Evolutionary conservation across 2,329 filamentous ascomycete species (phyloP).

Genomic region (Sporothrix schenckii): DNA sequence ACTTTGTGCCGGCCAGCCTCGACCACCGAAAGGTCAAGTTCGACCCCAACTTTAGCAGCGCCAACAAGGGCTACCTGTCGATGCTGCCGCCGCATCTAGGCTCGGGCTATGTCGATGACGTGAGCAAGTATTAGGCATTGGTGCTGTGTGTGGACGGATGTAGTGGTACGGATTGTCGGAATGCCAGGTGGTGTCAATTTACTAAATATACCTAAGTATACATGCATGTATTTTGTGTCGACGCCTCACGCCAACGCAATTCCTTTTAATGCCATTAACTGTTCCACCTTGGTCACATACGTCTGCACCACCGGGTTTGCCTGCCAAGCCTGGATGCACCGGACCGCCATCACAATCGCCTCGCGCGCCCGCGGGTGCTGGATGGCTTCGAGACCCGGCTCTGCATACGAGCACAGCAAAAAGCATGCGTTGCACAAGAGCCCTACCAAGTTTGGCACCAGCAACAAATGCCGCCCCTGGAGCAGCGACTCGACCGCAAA

Average conservation of each 20-base stretch:
- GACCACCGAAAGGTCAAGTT: constrained; percentile 39
- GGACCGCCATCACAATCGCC: not conserved
- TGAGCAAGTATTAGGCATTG: not conserved
- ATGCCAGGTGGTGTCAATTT: too few relatives aligned
- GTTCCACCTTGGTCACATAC: not conserved
- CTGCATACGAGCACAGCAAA: constrained; percentile 33
- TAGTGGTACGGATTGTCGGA: not conserved
- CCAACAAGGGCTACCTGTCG: constrained; percentile 34
- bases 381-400: constrained; percentile 30
- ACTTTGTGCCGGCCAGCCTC: constrained; percentile 37
- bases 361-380: constrained; percentile 22
- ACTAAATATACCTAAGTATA: too few relatives aligned
- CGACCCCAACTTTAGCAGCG: constrained; percentile 40
- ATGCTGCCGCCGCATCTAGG: constrained; percentile 32
- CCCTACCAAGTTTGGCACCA: constrained; percentile 35
- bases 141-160: not conserved
- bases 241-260: not conserved
- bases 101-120: constrained; percentile 15
- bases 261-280: constrained; percentile 3
- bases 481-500: constrained; percentile 36
- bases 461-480: constrained; percentile 34
- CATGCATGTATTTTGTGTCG: too few relatives aligned
- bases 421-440: constrained; percentile 33
- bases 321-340: constrained; percentile 17
- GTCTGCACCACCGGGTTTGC: not conserved